These are phyloP conservation scores for Colletotrichum sp. DNA, from an alignment of 2,329 filamentous ascomycete genomes.

Conservation along the genomic window DNA sequence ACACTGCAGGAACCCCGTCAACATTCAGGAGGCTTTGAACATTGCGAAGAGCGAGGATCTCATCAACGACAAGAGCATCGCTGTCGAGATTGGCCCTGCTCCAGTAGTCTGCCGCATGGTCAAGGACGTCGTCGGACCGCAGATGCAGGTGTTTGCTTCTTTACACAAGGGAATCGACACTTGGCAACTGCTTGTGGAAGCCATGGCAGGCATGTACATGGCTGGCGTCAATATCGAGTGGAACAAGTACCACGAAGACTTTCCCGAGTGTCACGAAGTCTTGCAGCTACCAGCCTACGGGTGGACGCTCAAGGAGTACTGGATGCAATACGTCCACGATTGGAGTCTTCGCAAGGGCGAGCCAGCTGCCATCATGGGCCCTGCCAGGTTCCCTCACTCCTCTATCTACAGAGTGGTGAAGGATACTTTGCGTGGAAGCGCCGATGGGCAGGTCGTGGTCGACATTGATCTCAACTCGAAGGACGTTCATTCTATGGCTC, in stretches of 20 bases:
- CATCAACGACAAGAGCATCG: constrained; percentile 67
- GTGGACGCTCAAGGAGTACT: constrained; percentile 77
- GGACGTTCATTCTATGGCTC: constrained; percentile 63
- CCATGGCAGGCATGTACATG: constrained; percentile 60
- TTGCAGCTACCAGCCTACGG: constrained; percentile 70
- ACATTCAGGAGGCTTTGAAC: constrained; percentile 65
- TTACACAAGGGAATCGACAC: constrained; percentile 68
- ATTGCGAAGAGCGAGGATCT: constrained; percentile 55
- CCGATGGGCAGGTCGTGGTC: constrained; percentile 65
- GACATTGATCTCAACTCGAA: constrained; percentile 64
- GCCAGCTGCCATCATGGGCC: constrained; percentile 40
- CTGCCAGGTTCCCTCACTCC: constrained; percentile 33
- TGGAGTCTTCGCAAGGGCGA: constrained; percentile 77
- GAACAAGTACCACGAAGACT: constrained; percentile 68
- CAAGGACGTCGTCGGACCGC: constrained; percentile 61
- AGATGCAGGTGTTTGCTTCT: constrained; percentile 59
- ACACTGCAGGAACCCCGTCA: constrained; percentile 67
- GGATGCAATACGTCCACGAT: constrained; percentile 68
- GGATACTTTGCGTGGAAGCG: constrained; percentile 62
- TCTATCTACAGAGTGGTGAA: constrained; percentile 64
- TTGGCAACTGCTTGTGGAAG: constrained; percentile 67
- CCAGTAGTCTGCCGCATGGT: constrained; percentile 68
- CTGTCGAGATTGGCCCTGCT: constrained; percentile 73
- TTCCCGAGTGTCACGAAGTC: constrained; percentile 46
- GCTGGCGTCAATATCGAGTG: constrained; percentile 70